phyloP scores from a whole-genome alignment of 2,329 filamentous ascomycete species.

The Plenodomus tracheiphilus region DNA sequence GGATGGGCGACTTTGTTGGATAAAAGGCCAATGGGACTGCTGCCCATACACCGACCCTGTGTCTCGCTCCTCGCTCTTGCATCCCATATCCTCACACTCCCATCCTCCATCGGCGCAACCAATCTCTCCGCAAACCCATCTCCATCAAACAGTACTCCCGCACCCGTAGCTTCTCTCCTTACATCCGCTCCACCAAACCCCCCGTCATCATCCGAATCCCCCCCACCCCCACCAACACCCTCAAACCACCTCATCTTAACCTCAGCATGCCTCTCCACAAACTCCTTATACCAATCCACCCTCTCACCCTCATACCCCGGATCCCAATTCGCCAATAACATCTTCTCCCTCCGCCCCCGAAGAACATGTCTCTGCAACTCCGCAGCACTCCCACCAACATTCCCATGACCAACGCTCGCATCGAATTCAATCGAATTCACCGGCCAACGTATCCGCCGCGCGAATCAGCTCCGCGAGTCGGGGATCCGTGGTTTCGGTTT shows the following conservation, averaged over 20 bases:
- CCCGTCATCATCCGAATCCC: conserved; percentile 55
- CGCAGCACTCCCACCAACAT: conserved; percentile 35
- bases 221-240: conserved; percentile 32
- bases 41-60: conserved; percentile 66
- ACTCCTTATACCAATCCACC: conserved; percentile 86
- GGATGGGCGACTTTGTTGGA: conserved; percentile 55
- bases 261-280: conserved; percentile 77
- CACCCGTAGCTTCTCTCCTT: conserved; percentile 69
- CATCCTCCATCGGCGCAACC: conserved; percentile 80
- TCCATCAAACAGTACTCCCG: conserved; percentile 65
- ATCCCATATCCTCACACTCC: conserved; percentile 87
- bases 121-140: conserved; percentile 62
- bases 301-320: conserved; percentile 72
- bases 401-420: conserved; percentile 24
- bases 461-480: conserved; percentile 49
- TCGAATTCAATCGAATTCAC: conserved; percentile 30
- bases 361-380: conserved; percentile 37
- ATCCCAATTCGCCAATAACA: conserved; percentile 80
- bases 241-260: conserved; percentile 79
- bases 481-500: conserved; percentile 40
- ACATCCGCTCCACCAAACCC: conserved; percentile 43
- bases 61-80: conserved; percentile 54
- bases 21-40: conserved; percentile 69
- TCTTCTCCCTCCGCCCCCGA: conserved; percentile 49
- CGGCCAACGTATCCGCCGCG: conserved; percentile 43